Base-by-base conservation (phyloP, 257 asterid species). In the Cynanchum wilfordii region DNA sequence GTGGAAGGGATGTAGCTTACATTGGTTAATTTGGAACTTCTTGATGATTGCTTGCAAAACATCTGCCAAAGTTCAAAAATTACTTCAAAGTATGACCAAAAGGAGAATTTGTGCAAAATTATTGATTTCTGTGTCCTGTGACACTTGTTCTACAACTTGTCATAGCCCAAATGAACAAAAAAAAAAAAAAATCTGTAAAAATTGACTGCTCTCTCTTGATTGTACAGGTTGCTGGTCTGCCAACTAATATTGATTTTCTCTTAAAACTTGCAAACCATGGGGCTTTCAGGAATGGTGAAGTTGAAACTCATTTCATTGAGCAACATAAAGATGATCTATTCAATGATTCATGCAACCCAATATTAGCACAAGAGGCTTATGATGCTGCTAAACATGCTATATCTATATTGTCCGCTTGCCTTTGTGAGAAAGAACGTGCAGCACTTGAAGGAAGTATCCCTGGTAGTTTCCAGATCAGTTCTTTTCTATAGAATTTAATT, bases 221-320 rank as follows among this genome's bases (percentile, higher is more conserved):
- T 7, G 13, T 75, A 50, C 81, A 95, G 99, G 98, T 95, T 81
- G 99, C 96, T 69, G 99, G 99, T 85, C 82, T 95, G 81, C 99
- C 99, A 50, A 95, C 98, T 80, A 95, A 95, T 83, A 88, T 95
- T 49, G 97, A 88, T 87, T 92, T 95, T 84, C 87, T 95, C 75
- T 71, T 71, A 62, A 90, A 92, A 79, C 96, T 95, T 76, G 94
- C 91, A 47, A 83, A 82, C 73, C 97, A 95, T 70, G 78, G 66
- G 75, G 96, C 98, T 76, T 95, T 95, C 75, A 83, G 76, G 69
- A 82, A 81, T 68, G 97, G 99, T 68, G 96, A 91, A 75, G 97
- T 95, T 24, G 98, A 92, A 79, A 95, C 99, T 60, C 93, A 95
- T 87, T 95, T 95, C 79, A 95, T 95, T 73, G 98, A 92, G 83